Percentiles rank a stretch among this genome's conserved stretches.
Evolutionary conservation across 495 filamentous ascomycete genomes (phyloP).

Genomic region (Neurospora sp.): DNA sequence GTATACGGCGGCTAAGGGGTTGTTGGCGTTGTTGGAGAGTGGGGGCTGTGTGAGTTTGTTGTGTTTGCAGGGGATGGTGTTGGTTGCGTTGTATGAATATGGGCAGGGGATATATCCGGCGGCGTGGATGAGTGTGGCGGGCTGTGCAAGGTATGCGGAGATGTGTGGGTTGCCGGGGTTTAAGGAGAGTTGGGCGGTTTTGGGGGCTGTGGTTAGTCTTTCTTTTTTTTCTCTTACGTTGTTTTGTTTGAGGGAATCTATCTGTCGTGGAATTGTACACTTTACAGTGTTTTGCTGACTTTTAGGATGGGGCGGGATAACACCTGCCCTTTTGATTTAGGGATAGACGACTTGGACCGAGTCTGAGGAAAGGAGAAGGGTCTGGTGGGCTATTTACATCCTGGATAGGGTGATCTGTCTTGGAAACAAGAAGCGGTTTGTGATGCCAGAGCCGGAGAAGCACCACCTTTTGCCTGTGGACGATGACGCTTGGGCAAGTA

Average conservation of each 20-base stretch:
- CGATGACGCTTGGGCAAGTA: constrained; percentile 34
- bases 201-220: constrained; percentile 22
- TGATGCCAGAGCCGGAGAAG: constrained; percentile 30
- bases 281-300: not conserved
- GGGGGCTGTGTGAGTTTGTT: constrained; percentile 30
- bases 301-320: not conserved
- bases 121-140: constrained; percentile 35
- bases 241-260: not conserved
- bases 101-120: constrained; percentile 41
- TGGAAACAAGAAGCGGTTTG: constrained; percentile 32
- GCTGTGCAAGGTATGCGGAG: constrained; percentile 33
- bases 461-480: constrained; percentile 32
- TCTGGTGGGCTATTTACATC: constrained; percentile 44
- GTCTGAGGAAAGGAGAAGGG: constrained; percentile 36
- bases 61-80: constrained; percentile 32
- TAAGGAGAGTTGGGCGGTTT: constrained; percentile 19
- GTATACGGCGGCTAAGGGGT: constrained; percentile 34
- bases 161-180: constrained; percentile 35
- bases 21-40: constrained; percentile 26
- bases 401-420: constrained; percentile 37
- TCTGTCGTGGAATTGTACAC: too few species aligned
- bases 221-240: not conserved
- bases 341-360: constrained; percentile 35
- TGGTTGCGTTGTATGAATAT: constrained; percentile 37
- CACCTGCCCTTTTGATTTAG: not conserved